Percentiles rank a stretch among this genome's conserved stretches.
Evolutionary conservation across 2,329 filamentous ascomycete genomes (phyloP).

Genomic region (Coniochaeta pulveracea): DNA sequence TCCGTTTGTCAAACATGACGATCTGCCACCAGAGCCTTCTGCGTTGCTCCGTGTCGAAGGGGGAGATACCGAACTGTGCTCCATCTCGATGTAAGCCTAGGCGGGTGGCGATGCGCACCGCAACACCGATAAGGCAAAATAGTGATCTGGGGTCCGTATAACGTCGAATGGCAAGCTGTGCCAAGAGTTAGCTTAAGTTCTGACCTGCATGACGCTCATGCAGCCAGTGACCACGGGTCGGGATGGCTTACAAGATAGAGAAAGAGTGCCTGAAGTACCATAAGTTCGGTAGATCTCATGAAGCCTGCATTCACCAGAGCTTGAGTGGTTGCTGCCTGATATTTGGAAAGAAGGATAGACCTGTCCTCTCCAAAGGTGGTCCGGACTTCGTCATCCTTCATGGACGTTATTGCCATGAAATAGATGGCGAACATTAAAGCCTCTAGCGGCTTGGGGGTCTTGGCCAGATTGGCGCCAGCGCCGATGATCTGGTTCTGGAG

Average conservation of each 20-base stretch:
- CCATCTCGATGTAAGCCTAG: slow-evolving; percentile 59
- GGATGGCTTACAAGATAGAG: slow-evolving; percentile 47
- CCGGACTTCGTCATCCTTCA: slow-evolving; percentile 41
- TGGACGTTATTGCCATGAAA: slow-evolving; percentile 43
- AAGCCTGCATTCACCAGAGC: slow-evolving; percentile 57
- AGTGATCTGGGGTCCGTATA: slow-evolving; percentile 49
- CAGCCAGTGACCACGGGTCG: background rate
- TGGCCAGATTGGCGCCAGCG: slow-evolving; percentile 42
- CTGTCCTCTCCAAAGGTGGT: slow-evolving; percentile 42
- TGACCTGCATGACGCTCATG: background rate
- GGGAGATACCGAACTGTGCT: slow-evolving; percentile 33
- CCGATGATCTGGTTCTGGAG: slow-evolving; percentile 54
- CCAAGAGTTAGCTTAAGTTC: slow-evolving; percentile 1
- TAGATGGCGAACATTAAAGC: slow-evolving; percentile 60
- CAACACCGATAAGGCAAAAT: slow-evolving; percentile 52
- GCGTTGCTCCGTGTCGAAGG: slow-evolving; percentile 59
- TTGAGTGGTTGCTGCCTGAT: slow-evolving; percentile 48
- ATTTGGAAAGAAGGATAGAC: slow-evolving; percentile 35
- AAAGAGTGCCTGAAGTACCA: slow-evolving; percentile 55
- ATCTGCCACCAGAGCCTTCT: slow-evolving; percentile 65
- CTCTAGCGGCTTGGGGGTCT: slow-evolving; percentile 45
- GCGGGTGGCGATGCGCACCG: slow-evolving; percentile 55
- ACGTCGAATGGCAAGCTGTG: slow-evolving; percentile 42
- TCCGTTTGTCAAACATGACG: slow-evolving; percentile 55
- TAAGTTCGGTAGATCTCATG: slow-evolving; percentile 53